These are phyloP conservation scores for Posidonia australis DNA, from an alignment of 106 monocot species.

Conservation along the genomic window DNA sequence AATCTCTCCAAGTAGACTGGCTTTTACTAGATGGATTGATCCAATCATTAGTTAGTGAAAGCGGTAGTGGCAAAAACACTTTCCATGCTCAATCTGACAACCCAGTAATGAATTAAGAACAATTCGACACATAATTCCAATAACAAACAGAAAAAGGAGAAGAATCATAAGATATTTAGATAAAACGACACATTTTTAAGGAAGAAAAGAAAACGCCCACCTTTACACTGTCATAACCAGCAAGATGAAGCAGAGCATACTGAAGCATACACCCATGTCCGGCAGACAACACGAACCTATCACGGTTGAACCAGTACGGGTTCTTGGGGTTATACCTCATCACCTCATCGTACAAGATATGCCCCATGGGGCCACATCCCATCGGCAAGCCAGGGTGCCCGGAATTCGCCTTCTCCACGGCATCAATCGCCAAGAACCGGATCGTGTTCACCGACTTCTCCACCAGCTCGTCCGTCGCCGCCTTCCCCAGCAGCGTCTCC, in stretches of 20 bases:
- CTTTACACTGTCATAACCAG: slow-evolving; percentile 85
- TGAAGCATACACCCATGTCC: slow-evolving; percentile 98
- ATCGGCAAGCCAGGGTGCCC: slow-evolving; percentile 94
- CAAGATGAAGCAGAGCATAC: slow-evolving; percentile 91
- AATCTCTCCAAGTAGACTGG: too few species aligned
- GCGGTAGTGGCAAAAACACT: too few species aligned
- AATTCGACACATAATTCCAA: too few species aligned
- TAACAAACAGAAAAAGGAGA: too few species aligned
- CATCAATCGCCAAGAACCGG: slow-evolving; percentile 79
- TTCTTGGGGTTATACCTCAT: slow-evolving; percentile 98
- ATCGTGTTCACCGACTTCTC: slow-evolving; percentile 94
- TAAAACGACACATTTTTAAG: too few species aligned
- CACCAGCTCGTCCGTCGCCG: slow-evolving; percentile 38
- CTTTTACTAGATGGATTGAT: too few species aligned
- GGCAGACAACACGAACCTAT: slow-evolving; percentile 88
- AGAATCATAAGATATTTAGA: too few species aligned
- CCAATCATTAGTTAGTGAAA: too few species aligned
- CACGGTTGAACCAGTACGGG: slow-evolving; percentile 93
- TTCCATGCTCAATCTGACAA: too few species aligned
- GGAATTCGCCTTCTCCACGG: slow-evolving; percentile 96
- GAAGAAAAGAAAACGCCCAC: slow-evolving; percentile 26
- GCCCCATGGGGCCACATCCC: slow-evolving; percentile 94
- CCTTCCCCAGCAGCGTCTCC: slow-evolving; percentile 42
- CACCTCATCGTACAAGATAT: slow-evolving; percentile 84
- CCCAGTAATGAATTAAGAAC: too few species aligned